phyloP scores from a whole-genome alignment of 179 eudicot genomes.

The Spergularia azorica region DNA sequence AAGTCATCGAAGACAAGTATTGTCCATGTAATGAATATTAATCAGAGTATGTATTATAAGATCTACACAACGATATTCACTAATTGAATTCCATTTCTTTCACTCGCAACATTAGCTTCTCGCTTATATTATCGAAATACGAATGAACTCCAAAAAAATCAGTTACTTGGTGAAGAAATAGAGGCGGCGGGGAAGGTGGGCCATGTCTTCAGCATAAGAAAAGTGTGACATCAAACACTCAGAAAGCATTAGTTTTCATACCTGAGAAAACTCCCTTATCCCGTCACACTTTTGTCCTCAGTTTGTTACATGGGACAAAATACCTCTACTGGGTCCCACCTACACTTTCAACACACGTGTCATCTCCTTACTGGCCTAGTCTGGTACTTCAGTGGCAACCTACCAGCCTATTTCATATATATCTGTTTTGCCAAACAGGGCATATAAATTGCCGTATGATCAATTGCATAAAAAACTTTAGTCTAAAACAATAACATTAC shows the following conservation, averaged over 20 bases:
- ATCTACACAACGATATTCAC: no score
- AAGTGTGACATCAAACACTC: constrained; percentile 41
- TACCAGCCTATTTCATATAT: constrained; percentile 18
- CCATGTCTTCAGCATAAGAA: constrained; percentile 36
- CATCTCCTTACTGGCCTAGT: constrained; percentile 6
- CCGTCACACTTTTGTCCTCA: constrained; percentile 17
- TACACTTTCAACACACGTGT: constrained; percentile 19
- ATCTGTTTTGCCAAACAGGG: constrained; percentile 34
- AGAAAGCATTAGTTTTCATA: constrained; percentile 22
- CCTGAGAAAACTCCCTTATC: constrained; percentile 20
- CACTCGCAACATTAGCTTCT: no score
- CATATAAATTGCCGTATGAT: constrained; percentile 23
- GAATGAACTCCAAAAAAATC: background rate
- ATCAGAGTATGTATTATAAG: no score
- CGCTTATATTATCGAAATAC: no score
- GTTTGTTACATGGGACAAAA: constrained; percentile 29
- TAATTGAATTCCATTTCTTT: no score
- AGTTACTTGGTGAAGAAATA: constrained; percentile 20
- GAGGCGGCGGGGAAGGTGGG: constrained; percentile 34
- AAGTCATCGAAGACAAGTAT: no score
- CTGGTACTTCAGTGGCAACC: constrained; percentile 27
- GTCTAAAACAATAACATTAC: background rate
- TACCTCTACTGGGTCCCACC: constrained; percentile 25
- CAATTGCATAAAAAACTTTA: constrained; percentile 13
- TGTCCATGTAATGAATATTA: no score